Base-by-base conservation (phyloP, 1,284 basidiomycete genomes). In the Cutaneotrichosporon spelunceum region DNA sequence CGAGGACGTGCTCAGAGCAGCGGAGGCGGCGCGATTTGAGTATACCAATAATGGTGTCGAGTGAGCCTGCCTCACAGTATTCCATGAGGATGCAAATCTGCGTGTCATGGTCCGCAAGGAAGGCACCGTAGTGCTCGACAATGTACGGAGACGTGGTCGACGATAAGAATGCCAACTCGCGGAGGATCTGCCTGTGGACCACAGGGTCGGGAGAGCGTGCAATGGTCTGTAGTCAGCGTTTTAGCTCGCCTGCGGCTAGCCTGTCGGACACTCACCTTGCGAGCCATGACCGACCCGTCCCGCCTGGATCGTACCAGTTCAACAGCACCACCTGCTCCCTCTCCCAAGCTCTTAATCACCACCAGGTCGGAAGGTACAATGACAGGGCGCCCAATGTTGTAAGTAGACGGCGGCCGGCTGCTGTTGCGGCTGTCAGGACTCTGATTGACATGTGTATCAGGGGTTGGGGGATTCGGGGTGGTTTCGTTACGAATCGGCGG, bases 61-160 rank as follows among this genome's bases (percentile, higher is more conserved):
- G 82, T 73, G 80, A 81, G 0, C 83, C 83, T 4, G 92, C 96
- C 74, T 97, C 93, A 79, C 92, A 84, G 70, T 83, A 89, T 78
- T 99, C 96, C 91, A 98, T 96, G 68, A 96, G 83, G 67, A 99
- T 93, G 72, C 93, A 94, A 73, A 99, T 89, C 78, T 94, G 91
- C 66, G 89, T 90, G 55, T 91, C 89, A 47, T 89, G 91, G 33
- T 92, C 90, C 34, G 92, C 89, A 78, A 98, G 89, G 80, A 95
- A 99, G 19, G 93, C 93, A 53, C 95, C 96, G 73, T 91, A 90
- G 81, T 95, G 98, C 60, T 86, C 83, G 59, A 95, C 88, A 78
- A 99, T 96, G 76, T 93, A 94, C 66, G 86, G 82, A 69, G 96
- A 92, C 53, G 86, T 83, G 61, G 90, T 93, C 47, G 86, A 85